Base-by-base conservation (phyloP, 23 red algal genomes). In the Gracilaria gracilis region DNA sequence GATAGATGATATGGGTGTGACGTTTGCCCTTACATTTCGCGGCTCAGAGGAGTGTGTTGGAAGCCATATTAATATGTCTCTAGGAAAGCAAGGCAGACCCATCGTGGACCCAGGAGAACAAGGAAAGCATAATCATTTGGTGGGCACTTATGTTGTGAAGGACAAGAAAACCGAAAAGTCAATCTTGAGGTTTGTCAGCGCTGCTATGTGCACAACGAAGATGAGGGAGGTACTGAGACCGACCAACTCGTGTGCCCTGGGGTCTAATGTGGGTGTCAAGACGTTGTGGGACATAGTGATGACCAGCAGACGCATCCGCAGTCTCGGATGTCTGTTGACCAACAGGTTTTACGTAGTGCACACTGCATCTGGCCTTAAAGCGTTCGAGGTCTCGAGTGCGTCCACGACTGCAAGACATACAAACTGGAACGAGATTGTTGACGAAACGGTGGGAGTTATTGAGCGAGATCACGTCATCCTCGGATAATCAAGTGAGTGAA, bases 31-130 rank as follows among this genome's bases (percentile, higher is more conserved):
- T 19, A 73, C 67, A 7, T 73, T 73, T 24, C 67, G 67, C 24
- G 35, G 36, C 0, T 73, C 67, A 19, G 67, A 37, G 19, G 67
- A 73, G 35, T 73, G 67, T 44, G 67, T 73, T 15, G 33, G 67
- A 37, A 73, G 67, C 24, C 67, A 73, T 16, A 73, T 73, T n/a
- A 73, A 73, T 21, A 73, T 73, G 67, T 73, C 67, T 73, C 67
- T 73, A 9, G 67, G 67, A 7, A 73, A 73, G 1, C 67, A 73
- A 19, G 67, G 67, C 34, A 73, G 16, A 73, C 67, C 67, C 20
- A 73, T 73, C 23, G 28, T 44, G 20, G 67, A 73, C 20, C 35
- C 67, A 21, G 67, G 67, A 17, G 17, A n/a, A n/a, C 67, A 73
- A 20, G 21, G 67, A 42, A 73, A 73, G 20, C 67, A 73, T 42